Conservation (phyloP, 495 filamentous ascomycete genomes). For the Penicillium parvum region DNA sequence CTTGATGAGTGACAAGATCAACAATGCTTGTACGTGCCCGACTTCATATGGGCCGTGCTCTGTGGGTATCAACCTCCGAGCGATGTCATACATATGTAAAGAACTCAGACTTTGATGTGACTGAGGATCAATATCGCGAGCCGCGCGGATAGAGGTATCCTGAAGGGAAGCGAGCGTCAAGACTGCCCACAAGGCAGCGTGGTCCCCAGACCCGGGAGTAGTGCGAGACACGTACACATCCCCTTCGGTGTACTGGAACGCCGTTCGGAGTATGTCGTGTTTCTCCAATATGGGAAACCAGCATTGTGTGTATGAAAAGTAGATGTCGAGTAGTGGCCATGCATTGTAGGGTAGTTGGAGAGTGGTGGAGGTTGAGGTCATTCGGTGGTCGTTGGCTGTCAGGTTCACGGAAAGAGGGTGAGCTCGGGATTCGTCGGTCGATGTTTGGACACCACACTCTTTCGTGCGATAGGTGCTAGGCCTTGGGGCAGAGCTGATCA, state of each 20-base stretch:
- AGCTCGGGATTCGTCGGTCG: slow-evolving; percentile 2
- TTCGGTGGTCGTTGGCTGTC: slow-evolving; percentile 7
- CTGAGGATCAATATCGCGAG: slow-evolving; percentile 20
- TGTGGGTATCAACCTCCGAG: slow-evolving; percentile 51
- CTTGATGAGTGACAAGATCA: slow-evolving; percentile 57
- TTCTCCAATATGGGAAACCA: slow-evolving; percentile 74
- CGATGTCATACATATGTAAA: slow-evolving; percentile 47
- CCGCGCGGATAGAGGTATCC: slow-evolving; percentile 43
- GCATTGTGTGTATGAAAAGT: slow-evolving; percentile 68
- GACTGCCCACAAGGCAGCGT: slow-evolving; percentile 61
- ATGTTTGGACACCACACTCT: slow-evolving; percentile 29
- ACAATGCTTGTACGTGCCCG: slow-evolving; percentile 59
- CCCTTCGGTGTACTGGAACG: slow-evolving; percentile 43
- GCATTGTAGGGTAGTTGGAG: slow-evolving; percentile 43
- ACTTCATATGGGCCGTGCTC: slow-evolving; percentile 51
- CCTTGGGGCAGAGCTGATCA: slow-evolving; percentile 14
- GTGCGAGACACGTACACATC: slow-evolving; percentile 25
- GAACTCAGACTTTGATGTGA: slow-evolving; percentile 17
- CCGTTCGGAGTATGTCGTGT: slow-evolving; percentile 53
- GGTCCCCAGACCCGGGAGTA: slow-evolving; percentile 43
- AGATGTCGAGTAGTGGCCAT: slow-evolving; percentile 62
- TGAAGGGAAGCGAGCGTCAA: slow-evolving; percentile 49
- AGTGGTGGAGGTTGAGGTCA: slow-evolving; percentile 8
- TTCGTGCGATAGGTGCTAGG: slow-evolving; percentile 11
- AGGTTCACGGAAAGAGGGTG: slow-evolving; percentile 4